Conservation (phyloP, 352 stramenopile genomes). For the Pythium sp. region DNA sequence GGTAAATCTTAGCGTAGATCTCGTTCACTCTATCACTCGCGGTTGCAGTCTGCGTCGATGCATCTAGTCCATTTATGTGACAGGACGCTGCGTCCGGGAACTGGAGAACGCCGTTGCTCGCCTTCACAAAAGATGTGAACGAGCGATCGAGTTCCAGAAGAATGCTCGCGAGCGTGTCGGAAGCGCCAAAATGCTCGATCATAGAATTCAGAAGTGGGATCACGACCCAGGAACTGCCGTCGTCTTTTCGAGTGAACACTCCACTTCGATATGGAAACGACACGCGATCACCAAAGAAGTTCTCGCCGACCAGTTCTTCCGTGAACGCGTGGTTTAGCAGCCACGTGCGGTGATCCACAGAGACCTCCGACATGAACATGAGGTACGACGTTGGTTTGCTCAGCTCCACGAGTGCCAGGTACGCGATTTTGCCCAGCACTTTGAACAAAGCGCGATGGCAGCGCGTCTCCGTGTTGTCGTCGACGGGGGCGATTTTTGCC, state of each 20-base stretch:
- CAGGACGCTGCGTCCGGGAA: conserved; percentile 39
- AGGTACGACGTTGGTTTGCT: conserved; percentile 39
- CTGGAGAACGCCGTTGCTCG: conserved; percentile 32
- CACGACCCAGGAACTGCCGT: conserved; percentile 40
- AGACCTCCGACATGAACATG: conserved; percentile 45
- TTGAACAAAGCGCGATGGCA: conserved; percentile 49
- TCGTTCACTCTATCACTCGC: conserved; percentile 25
- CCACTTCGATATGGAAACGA: conserved; percentile 34
- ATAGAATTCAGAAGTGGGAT: conserved; percentile 34
- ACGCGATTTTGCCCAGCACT: conserved; percentile 35
- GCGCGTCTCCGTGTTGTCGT: conserved; percentile 27
- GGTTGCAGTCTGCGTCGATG: not conserved
- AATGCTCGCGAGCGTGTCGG: conserved; percentile 19
- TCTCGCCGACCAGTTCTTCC: conserved; percentile 32
- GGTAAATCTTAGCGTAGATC: conserved; percentile 37
- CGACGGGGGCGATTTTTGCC: conserved; percentile 5
- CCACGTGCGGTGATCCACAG: conserved; percentile 30
- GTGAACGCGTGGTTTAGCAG: conserved; percentile 29
- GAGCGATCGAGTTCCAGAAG: conserved; percentile 30
- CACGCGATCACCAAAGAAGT: conserved; percentile 32
- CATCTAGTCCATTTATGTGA: conserved; percentile 22
- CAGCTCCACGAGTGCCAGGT: conserved; percentile 31
- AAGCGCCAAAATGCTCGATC: conserved; percentile 23
- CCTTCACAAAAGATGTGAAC: conserved; percentile 27
- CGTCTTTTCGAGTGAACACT: conserved; percentile 33